Conservation (phyloP, 139 green algal genomes). For the Edaphochlamys debaryana region DNA sequence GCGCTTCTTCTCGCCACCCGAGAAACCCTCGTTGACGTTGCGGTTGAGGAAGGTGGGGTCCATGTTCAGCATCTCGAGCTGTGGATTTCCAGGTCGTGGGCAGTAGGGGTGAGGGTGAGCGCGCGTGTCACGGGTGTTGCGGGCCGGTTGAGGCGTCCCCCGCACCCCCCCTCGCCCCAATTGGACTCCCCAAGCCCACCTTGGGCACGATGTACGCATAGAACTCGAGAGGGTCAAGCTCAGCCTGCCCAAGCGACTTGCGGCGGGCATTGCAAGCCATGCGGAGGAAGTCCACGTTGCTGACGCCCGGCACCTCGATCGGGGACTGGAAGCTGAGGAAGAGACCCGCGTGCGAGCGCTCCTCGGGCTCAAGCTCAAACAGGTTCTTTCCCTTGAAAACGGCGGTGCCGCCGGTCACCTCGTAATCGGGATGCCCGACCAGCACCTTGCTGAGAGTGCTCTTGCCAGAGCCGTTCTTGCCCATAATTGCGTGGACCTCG, state of each 20-base stretch:
- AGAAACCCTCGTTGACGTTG: constrained; percentile 99
- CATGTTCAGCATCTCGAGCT: constrained; percentile 97
- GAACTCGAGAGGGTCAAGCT: constrained; percentile 99
- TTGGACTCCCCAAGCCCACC: constrained; percentile 39
- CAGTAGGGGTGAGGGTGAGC: too few relatives aligned
- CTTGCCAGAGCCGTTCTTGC: constrained; percentile 98
- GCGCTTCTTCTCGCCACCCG: constrained; percentile 98
- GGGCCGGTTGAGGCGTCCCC: too few relatives aligned
- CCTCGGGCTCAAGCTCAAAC: constrained; percentile 92
- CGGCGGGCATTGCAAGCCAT: constrained; percentile 92
- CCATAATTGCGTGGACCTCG: constrained; percentile 97
- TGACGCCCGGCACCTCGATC: constrained; percentile 96
- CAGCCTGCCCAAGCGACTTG: constrained; percentile 78
- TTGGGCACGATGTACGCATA: constrained; percentile 96
- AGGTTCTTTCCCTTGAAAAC: constrained; percentile 94
- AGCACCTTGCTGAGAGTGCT: constrained; percentile 95
- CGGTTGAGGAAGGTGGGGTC: constrained; percentile 95
- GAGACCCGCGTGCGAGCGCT: constrained; percentile 88
- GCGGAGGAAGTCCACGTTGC: constrained; percentile 97
- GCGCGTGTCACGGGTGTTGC: neutral
- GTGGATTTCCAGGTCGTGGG: neutral
- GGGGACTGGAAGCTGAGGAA: constrained; percentile 97
- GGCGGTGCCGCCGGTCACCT: constrained; percentile 88
- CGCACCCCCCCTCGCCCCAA: neutral
- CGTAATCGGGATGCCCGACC: constrained; percentile 98